These are phyloP conservation scores for Phlegmacium glaucopus DNA, from an alignment of 768 basidiomycete genomes.

Conservation along the genomic window DNA sequence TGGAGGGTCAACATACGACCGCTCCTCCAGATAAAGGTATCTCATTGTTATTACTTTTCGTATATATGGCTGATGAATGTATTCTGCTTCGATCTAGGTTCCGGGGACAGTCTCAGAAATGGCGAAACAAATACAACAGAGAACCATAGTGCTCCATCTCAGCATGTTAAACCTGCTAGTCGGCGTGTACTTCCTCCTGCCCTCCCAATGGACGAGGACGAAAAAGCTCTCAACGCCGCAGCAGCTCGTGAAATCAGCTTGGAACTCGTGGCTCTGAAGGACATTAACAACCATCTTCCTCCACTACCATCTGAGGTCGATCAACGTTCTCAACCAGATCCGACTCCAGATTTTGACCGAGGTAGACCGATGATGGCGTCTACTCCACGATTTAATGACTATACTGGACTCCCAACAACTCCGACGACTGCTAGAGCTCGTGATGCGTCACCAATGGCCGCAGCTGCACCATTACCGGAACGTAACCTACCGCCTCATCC, in stretches of 20 bases:
- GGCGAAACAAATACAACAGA: not conserved
- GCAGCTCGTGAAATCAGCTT: slow-evolving; percentile 66
- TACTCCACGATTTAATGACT: slow-evolving; percentile 3
- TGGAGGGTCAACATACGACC: not conserved
- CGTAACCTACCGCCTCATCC: slow-evolving; percentile 37
- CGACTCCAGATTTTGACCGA: slow-evolving; percentile 9
- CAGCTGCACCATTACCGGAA: slow-evolving; percentile 37
- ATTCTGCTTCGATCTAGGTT: too few relatives aligned
- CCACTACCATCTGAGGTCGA: slow-evolving; percentile 9
- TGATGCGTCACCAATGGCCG: slow-evolving; percentile 25
- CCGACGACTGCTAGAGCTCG: not conserved
- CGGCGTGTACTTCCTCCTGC: slow-evolving; percentile 36
- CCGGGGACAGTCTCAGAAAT: too few relatives aligned
- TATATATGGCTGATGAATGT: not conserved
- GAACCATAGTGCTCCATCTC: not conserved
- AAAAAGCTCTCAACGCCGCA: slow-evolving; percentile 57
- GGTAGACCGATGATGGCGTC: slow-evolving; percentile 5
- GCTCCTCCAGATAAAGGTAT: not conserved
- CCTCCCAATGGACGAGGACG: slow-evolving; percentile 40
- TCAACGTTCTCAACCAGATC: slow-evolving; percentile 11
- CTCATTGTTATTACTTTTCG: not conserved
- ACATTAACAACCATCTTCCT: slow-evolving; percentile 17
- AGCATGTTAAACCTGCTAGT: not conserved
- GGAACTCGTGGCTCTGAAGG: slow-evolving; percentile 56
- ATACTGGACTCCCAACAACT: too few relatives aligned